Conservation (phyloP, 306 rosid species). For the Lablab purpureus region DNA sequence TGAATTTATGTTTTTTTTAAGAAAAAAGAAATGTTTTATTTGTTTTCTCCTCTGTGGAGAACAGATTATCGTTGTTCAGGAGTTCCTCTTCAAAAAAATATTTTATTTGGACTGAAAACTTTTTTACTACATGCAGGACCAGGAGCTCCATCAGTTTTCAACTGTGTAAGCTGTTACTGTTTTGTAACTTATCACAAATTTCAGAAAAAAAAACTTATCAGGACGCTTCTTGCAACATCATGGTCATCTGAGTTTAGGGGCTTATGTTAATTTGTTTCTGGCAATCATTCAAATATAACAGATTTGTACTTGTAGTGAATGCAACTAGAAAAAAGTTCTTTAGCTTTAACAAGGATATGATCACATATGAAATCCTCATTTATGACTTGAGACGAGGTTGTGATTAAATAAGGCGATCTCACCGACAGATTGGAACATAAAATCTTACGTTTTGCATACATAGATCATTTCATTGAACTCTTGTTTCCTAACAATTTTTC, state of each 20-base stretch:
- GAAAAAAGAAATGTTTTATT: neutral
- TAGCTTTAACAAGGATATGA: conserved; percentile 13
- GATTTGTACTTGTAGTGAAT: neutral
- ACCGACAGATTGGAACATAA: conserved; percentile 29
- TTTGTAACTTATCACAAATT: conserved; percentile 23
- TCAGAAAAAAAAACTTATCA: neutral
- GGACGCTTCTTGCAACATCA: conserved; percentile 23
- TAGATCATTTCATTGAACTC: conserved; percentile 24
- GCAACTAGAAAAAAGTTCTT: conserved; percentile 14
- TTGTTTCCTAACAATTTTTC: conserved; percentile 12
- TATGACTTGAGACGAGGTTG: conserved; percentile 20
- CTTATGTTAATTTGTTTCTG: neutral
- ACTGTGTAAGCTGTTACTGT: conserved; percentile 70
- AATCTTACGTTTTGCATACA: conserved; percentile 31
- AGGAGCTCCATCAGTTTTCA: conserved; percentile 92
- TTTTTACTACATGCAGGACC: conserved; percentile 73
- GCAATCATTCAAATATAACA: neutral
- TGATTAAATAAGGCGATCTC: conserved; percentile 18
- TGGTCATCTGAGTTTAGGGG: conserved; percentile 18
- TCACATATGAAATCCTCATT: neutral
- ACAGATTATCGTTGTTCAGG: neutral
- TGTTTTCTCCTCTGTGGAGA: neutral
- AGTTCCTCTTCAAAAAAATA: neutral
- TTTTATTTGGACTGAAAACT: conserved; percentile 22
- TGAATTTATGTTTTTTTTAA: neutral